Percentiles rank a stretch among this genome's conserved stretches.
Conservation (phyloP, 768 basidiomycete species). For the Russula sp. region DNA sequence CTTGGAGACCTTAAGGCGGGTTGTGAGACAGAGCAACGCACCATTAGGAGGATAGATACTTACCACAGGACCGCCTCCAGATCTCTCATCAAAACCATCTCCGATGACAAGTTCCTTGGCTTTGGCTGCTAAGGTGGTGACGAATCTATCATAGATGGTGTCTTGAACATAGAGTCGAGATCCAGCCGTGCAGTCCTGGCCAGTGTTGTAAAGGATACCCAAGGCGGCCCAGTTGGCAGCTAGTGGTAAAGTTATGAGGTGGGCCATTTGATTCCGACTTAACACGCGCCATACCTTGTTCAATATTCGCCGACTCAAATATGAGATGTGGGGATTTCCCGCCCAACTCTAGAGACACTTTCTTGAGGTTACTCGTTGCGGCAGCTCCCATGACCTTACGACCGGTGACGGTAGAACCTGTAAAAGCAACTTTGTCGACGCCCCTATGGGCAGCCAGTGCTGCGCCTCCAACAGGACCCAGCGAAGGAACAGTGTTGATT, state of each 20-base stretch:
- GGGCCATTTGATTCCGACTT: background rate
- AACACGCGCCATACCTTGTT: conserved; percentile 51
- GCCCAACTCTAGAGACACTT: conserved; percentile 92
- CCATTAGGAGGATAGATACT: conserved; percentile 25
- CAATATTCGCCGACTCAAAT: conserved; percentile 87
- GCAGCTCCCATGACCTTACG: conserved; percentile 89
- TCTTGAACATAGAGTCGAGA: conserved; percentile 89
- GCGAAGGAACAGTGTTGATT: conserved; percentile 80
- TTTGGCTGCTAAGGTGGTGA: conserved; percentile 56
- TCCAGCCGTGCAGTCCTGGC: conserved; percentile 93
- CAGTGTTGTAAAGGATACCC: conserved; percentile 82
- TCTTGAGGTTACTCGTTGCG: conserved; percentile 90
- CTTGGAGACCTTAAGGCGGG: conserved; percentile 59
- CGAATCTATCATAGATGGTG: conserved; percentile 78
- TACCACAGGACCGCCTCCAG: conserved; percentile 81
- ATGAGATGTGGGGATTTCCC: conserved; percentile 89
- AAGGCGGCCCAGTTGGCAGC: conserved; percentile 84
- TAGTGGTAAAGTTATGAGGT: conserved; percentile 25
- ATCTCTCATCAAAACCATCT: conserved; percentile 71
- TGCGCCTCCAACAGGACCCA: conserved; percentile 77
- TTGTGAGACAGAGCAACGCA: background rate
- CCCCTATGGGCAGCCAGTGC: conserved; percentile 76
- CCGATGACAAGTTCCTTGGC: conserved; percentile 69
- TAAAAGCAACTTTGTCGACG: conserved; percentile 94
- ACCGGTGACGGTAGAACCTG: conserved; percentile 86